These are phyloP conservation scores for Vachellia pachyceras DNA, from an alignment of 306 rosid species.

Conservation along the genomic window DNA sequence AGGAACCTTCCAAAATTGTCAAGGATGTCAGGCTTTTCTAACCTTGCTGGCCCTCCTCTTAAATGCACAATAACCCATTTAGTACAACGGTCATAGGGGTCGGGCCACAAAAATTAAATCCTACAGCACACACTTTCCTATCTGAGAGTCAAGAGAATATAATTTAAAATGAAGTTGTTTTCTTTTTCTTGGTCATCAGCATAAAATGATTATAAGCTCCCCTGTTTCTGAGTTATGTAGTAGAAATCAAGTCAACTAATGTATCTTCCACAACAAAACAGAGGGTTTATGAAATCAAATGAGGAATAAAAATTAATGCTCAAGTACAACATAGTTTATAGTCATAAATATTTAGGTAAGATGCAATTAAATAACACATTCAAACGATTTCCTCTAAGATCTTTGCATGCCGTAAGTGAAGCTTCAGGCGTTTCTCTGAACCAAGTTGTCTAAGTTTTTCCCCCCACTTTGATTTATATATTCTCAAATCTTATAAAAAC, in stretches of 20 bases:
- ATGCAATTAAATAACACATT: neutral
- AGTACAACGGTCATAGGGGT: neutral
- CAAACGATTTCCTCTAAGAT: neutral
- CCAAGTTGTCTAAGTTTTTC: neutral
- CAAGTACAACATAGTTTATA: neutral
- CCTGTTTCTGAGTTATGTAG: neutral
- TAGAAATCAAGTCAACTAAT: neutral
- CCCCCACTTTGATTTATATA: neutral
- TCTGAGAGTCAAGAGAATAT: neutral
- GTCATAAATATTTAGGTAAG: neutral
- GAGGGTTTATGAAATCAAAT: neutral
- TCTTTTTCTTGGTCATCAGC: neutral
- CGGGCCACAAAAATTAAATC: neutral
- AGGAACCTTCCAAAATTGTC: conserved; percentile 38
- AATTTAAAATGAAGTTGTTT: neutral
- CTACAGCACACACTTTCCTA: neutral
- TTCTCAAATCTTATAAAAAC: neutral
- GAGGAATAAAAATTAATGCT: neutral
- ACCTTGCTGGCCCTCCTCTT: conserved; percentile 20
- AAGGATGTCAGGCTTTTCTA: conserved; percentile 47
- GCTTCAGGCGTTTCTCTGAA: neutral
- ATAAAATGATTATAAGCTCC: neutral
- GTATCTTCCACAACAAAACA: neutral
- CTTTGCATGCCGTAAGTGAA: neutral
- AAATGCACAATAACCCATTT: neutral